Evolutionary conservation across 306 rosid species (phyloP).

Genomic region (Cajanus cajan): DNA sequence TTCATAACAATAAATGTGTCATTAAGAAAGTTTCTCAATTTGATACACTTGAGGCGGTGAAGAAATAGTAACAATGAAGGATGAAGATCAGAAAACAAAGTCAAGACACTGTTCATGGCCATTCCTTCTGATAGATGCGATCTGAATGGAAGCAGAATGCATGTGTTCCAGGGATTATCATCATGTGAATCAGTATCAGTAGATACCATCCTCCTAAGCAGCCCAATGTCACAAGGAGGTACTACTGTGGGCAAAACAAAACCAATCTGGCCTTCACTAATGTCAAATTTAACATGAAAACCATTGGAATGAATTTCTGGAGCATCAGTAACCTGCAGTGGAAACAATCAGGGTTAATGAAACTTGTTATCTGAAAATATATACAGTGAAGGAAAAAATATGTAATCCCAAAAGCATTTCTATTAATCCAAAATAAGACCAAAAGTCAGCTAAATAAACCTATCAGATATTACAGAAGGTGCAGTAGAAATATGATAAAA

Average conservation of each 20-base stretch:
- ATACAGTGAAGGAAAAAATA: not conserved
- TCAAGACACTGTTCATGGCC: constrained; percentile 53
- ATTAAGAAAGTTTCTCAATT: constrained; percentile 65
- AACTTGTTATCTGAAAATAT: constrained; percentile 2
- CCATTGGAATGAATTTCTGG: constrained; percentile 99
- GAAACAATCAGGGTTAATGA: constrained; percentile 25
- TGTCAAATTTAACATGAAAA: constrained; percentile 93
- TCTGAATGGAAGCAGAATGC: constrained; percentile 90
- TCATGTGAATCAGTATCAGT: constrained; percentile 44
- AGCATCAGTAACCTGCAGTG: constrained; percentile 84
- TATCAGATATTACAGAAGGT: not conserved
- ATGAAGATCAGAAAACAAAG: constrained; percentile 91
- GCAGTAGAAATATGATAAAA: not conserved
- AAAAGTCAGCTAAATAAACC: not conserved
- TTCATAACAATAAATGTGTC: constrained; percentile 72
- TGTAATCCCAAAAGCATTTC: not conserved
- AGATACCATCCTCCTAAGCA: constrained; percentile 60
- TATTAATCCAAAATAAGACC: not conserved
- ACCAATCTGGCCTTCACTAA: constrained; percentile 93
- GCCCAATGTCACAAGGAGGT: constrained; percentile 64
- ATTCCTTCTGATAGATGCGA: constrained; percentile 59
- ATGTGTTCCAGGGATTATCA: constrained; percentile 71
- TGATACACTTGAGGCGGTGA: constrained; percentile 87
- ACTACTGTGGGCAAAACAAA: constrained; percentile 85
- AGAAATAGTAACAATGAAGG: constrained; percentile 91